Base-by-base conservation (phyloP, 2,329 filamentous ascomycete species). In the Aspergillus spinulosporus region DNA sequence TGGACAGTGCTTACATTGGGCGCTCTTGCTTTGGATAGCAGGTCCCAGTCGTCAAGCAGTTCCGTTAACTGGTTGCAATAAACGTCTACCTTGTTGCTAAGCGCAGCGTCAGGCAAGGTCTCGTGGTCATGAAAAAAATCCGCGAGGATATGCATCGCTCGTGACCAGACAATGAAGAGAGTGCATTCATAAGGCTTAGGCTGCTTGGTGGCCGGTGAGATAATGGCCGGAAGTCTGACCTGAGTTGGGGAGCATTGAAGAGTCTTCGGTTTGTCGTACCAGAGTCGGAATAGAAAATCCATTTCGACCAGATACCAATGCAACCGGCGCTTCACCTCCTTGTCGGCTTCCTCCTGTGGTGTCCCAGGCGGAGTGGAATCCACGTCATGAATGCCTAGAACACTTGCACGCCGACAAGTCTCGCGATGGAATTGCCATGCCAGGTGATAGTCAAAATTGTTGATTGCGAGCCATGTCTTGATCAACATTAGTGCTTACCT, bases 381-480 rank as follows among this genome's bases (percentile, higher is more conserved):
- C 6, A 52, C 48, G 2, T 40, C 28, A 14, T 56, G 49, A 12
- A 56, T 28, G 5, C 49, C 48, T 11, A 56, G 48, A 7, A 43
- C 5, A 36, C 36, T 28, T 7, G 15, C 54, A n/a, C 52, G 52
- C 9, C 54, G 40, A 26, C 54, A 56, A 14, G 54, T 34, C 34
- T 56, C 54, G 32, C 49, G 40, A 12, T 56, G 54, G 28, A 56
- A 52, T 9, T 46, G 29, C 54, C 54, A 56, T 26, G 54, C 21
- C 9, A 56, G 29, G 14, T 56, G 54, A 12, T 56, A 56, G 43
- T 56, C 54, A 11, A 56, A 56, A 37, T 52, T 56, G 21, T 56
- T 56, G 26, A 56, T 47, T 9, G 48, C 54, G 2, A 46, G 5
- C 54, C 54, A 56, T 32, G 36, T 34, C 54, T 56, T 3, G 14